A percentile compares a stretch with the other conserved stretches of the same genome.
phyloP scores from a whole-genome alignment of 257 asterid species.

The Cynanchum wilfordii region DNA sequence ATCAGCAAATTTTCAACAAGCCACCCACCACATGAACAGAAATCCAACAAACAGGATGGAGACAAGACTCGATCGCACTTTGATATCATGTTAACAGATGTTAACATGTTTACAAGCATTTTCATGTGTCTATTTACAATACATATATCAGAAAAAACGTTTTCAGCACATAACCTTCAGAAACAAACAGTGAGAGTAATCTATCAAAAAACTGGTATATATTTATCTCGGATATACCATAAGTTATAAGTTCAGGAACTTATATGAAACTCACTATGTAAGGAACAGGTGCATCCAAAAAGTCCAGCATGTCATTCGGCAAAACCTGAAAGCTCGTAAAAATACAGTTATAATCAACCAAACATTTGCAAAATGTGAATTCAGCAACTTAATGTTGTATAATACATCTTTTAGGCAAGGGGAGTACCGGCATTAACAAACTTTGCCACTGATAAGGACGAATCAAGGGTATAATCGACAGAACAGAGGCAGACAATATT shows the following conservation, averaged over 20 bases:
- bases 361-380: slow-evolving; percentile 9
- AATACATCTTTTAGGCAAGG: slow-evolving; percentile 12
- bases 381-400: slow-evolving; percentile 5
- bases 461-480: slow-evolving; percentile 83
- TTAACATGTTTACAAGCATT: background rate
- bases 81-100: background rate
- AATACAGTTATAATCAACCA: slow-evolving; percentile 7
- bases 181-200: background rate
- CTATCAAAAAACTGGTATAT: background rate
- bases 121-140: background rate
- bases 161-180: background rate
- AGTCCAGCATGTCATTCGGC: slow-evolving; percentile 98
- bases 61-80: too few relatives aligned
- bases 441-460: slow-evolving; percentile 99
- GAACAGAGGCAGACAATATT: slow-evolving; percentile 70
- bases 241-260: background rate
- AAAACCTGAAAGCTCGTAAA: slow-evolving; percentile 54
- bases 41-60: too few relatives aligned
- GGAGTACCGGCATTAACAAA: slow-evolving; percentile 85
- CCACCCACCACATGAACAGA: too few relatives aligned
- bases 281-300: slow-evolving; percentile 99
- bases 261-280: slow-evolving; percentile 66
- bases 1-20: too few relatives aligned
- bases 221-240: background rate
- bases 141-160: background rate